Evolutionary conservation across 176 grass and related monocot genomes (phyloP).

Genomic region (Oryza officinalis): DNA sequence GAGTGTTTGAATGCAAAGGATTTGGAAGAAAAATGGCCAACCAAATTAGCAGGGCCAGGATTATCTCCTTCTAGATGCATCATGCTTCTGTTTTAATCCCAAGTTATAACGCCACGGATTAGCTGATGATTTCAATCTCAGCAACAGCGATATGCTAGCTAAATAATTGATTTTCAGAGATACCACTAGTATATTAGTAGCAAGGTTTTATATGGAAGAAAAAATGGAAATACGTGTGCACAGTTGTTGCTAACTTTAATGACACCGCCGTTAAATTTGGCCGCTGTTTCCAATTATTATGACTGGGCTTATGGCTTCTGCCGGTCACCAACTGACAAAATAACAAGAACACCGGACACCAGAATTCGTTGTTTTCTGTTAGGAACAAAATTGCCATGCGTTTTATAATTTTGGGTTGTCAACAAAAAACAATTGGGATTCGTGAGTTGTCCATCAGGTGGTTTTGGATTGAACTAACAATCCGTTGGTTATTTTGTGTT

Average conservation of each 20-base stretch:
- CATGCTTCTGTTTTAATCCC: slow-evolving; percentile 28
- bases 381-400: background rate
- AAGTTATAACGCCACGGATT: background rate
- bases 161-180: background rate
- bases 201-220: background rate
- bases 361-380: too few species aligned
- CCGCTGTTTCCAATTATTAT: background rate
- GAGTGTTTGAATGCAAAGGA: background rate
- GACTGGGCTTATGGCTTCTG: background rate
- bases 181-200: background rate
- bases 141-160: background rate
- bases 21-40: background rate
- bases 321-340: background rate
- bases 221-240: background rate
- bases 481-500: too few species aligned
- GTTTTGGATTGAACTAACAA: too few species aligned
- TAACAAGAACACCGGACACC: background rate
- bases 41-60: background rate
- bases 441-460: too few species aligned
- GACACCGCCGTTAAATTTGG: background rate
- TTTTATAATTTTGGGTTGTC: too few species aligned
- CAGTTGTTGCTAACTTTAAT: background rate
- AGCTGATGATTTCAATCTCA: background rate
- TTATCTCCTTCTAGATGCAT: background rate
- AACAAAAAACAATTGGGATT: too few species aligned